These are phyloP conservation scores for Sinapis alba DNA, from an alignment of 441 rosid species.

Conservation along the genomic window DNA sequence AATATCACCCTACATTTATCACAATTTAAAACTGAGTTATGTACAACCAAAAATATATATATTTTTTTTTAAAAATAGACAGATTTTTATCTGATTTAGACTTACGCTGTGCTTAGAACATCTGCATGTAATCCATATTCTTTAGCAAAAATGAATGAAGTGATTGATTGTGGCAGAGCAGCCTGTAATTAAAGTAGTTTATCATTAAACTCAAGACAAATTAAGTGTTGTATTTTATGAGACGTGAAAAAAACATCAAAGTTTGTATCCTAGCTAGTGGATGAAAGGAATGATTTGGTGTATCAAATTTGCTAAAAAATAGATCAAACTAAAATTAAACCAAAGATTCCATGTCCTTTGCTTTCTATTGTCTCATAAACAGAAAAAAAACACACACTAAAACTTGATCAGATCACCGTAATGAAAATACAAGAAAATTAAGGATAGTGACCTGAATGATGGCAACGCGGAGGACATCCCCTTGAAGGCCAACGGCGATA, in stretches of 20 bases:
- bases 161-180: conserved; percentile 86
- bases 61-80: background rate
- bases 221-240: background rate
- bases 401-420: background rate
- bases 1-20: conserved; percentile 72
- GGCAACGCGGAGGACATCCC: conserved; percentile 82
- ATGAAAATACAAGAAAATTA: background rate
- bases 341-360: background rate
- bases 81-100: background rate
- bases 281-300: background rate
- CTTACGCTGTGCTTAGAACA: conserved; percentile 96
- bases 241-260: background rate
- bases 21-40: conserved; percentile 1
- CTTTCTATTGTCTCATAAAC: background rate
- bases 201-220: background rate
- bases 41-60: background rate
- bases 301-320: background rate
- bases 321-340: background rate
- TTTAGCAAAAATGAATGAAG: conserved; percentile 86
- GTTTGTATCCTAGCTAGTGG: background rate
- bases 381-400: background rate
- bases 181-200: conserved; percentile 51
- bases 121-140: conserved; percentile 86
- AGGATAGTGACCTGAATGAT: conserved; percentile 65
- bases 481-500: conserved; percentile 73